Evolutionary conservation across 2,329 filamentous ascomycete species (phyloP).

Genomic region (Ustulina deusta): DNA sequence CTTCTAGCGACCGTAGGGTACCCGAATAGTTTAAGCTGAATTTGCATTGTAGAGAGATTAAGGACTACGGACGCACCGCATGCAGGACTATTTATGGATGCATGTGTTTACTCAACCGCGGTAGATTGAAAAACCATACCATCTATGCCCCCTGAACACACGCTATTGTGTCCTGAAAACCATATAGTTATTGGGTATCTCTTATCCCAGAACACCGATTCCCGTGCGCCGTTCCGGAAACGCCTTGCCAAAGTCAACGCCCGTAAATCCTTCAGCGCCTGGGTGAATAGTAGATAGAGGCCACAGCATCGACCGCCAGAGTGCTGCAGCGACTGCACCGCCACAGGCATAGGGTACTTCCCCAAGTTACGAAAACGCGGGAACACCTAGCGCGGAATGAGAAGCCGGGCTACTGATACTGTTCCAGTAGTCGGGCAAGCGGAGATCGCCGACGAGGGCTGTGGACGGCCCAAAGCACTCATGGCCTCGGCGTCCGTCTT

Average conservation of each 20-base stretch:
- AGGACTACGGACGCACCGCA: not conserved
- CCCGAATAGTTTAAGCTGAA: not conserved
- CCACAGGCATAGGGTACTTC: not conserved
- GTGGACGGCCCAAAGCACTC: not conserved
- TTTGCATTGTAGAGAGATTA: not conserved
- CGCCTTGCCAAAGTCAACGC: not conserved
- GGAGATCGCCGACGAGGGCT: too few species aligned
- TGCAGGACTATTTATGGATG: not conserved
- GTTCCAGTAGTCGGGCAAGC: not conserved
- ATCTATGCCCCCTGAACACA: too few species aligned
- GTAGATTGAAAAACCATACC: not conserved
- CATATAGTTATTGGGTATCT: slow-evolving; percentile 14
- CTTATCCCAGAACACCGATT: not conserved
- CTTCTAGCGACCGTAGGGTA: not conserved
- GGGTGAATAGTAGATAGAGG: not conserved
- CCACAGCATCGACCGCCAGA: not conserved
- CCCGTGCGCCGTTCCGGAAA: not conserved
- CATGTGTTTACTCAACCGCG: not conserved
- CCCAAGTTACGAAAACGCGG: not conserved
- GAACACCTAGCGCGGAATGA: not conserved
- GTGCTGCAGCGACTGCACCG: not conserved
- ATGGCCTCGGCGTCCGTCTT: too few species aligned
- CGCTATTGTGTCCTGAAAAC: not conserved
- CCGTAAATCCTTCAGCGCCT: not conserved
- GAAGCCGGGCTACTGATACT: not conserved